Evolutionary conservation across 108 stramenopile species (phyloP).

Genomic region (Conticribra guillardii): DNA sequence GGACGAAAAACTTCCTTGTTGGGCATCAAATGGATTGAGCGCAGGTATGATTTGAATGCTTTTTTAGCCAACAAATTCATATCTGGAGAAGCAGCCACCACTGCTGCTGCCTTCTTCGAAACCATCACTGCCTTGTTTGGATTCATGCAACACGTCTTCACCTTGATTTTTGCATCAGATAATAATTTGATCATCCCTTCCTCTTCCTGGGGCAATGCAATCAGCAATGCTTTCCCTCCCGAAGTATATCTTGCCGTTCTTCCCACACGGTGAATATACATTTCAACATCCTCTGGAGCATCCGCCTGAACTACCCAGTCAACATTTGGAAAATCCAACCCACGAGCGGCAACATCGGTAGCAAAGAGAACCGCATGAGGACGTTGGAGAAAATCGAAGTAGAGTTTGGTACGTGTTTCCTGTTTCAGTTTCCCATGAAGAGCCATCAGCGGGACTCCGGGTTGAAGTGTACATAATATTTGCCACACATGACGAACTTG

Average conservation of each 20-base stretch:
- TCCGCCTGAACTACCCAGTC: conserved; percentile 99
- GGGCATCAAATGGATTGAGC: conserved; percentile 90
- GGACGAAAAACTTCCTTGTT: conserved; percentile 71
- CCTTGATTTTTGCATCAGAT: conserved; percentile 75
- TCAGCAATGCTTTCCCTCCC: conserved; percentile 88
- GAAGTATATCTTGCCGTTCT: conserved; percentile 91
- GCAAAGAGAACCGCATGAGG: conserved; percentile 94
- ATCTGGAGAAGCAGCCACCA: conserved; percentile 82
- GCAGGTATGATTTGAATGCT: conserved; percentile 92
- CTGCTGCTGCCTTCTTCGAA: conserved; percentile 80
- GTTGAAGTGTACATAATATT: conserved; percentile 91
- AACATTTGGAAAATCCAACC: conserved; percentile 96
- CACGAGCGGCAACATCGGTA: conserved; percentile 96
- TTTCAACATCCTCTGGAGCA: conserved; percentile 95
- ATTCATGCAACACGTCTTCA: conserved; percentile 90
- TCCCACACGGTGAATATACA: conserved; percentile 95
- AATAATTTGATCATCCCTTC: conserved; percentile 51
- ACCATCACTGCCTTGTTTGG: conserved; percentile 92
- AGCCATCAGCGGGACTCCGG: conserved; percentile 95
- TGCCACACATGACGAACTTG: conserved; percentile 96
- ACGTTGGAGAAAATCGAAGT: conserved; percentile 92
- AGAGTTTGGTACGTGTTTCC: conserved; percentile 91
- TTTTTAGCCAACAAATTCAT: conserved; percentile 84
- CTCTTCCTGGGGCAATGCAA: conserved; percentile 91
- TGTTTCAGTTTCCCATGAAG: conserved; percentile 99